phyloP scores from a whole-genome alignment of 2,329 filamentous ascomycete species.

The Monosporascus sp. region DNA sequence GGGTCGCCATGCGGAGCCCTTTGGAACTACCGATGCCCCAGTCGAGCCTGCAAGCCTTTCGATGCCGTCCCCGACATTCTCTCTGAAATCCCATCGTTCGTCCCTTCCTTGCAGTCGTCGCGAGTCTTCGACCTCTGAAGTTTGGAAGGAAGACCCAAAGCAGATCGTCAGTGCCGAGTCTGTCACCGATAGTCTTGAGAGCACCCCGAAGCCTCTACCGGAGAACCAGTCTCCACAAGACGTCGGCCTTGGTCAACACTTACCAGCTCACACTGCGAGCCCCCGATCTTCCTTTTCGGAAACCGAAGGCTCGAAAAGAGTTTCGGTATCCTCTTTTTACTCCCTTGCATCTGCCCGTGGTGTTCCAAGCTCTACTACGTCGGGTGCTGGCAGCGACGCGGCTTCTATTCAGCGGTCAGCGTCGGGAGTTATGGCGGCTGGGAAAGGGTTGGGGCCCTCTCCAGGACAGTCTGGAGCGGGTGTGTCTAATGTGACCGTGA shows the following conservation, averaged over 20 bases:
- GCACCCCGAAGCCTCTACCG: slow-evolving; percentile 40
- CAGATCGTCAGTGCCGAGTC: slow-evolving; percentile 29
- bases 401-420: slow-evolving; percentile 35
- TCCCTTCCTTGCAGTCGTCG: slow-evolving; percentile 36
- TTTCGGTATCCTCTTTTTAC: slow-evolving; percentile 69
- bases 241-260: slow-evolving; percentile 23
- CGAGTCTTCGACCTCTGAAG: slow-evolving; percentile 37
- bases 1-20: slow-evolving; percentile 51
- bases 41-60: slow-evolving; percentile 57
- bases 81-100: slow-evolving; percentile 37
- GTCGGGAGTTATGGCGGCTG: slow-evolving; percentile 41
- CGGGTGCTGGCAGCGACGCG: slow-evolving; percentile 48
- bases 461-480: slow-evolving; percentile 45
- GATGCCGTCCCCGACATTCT: slow-evolving; percentile 51
- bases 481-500: slow-evolving; percentile 47
- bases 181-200: slow-evolving; percentile 42
- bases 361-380: slow-evolving; percentile 45
- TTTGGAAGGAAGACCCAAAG: slow-evolving; percentile 32
- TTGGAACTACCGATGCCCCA: slow-evolving; percentile 49
- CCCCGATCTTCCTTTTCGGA: slow-evolving; percentile 41
- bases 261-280: slow-evolving; percentile 45
- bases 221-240: slow-evolving; percentile 17
- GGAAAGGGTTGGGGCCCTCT: slow-evolving; percentile 32
- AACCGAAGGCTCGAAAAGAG: slow-evolving; percentile 50
- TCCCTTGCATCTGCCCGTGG: slow-evolving; percentile 59